Conservation (phyloP, 768 basidiomycete species). For the Lentinula edodes region DNA sequence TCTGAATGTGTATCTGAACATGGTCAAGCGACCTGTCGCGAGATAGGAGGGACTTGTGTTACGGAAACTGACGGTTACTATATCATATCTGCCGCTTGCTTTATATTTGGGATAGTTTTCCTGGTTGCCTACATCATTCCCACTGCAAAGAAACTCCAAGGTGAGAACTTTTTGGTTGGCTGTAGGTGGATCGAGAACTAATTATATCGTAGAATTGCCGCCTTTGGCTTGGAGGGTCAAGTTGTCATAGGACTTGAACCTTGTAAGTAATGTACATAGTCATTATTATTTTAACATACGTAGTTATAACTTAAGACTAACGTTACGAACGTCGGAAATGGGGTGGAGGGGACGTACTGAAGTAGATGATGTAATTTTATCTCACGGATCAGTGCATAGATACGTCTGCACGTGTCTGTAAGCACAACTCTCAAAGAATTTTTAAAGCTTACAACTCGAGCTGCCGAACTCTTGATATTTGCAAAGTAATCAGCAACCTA, state of each 20-base stretch:
- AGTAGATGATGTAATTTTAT: constrained; percentile 1
- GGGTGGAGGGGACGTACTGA: background rate
- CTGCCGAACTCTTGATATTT: background rate
- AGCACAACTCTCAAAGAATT: constrained; percentile 18
- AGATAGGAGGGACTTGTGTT: constrained; percentile 73
- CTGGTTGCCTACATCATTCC: constrained; percentile 77
- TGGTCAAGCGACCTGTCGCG: constrained; percentile 74
- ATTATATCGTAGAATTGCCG: constrained; percentile 48
- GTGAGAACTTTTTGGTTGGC: constrained; percentile 35
- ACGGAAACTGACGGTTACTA: constrained; percentile 92
- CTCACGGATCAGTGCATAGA: background rate
- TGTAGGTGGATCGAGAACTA: background rate
- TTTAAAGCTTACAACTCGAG: constrained; percentile 20
- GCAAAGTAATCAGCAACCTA: constrained; percentile 7
- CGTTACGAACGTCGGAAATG: constrained; percentile 5
- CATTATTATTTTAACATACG: background rate
- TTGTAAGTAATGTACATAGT: background rate
- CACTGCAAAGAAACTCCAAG: constrained; percentile 79
- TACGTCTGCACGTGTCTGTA: constrained; percentile 6
- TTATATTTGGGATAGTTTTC: constrained; percentile 68
- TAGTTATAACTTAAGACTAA: too few species aligned
- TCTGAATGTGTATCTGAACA: constrained; percentile 90
- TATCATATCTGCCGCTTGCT: constrained; percentile 72
- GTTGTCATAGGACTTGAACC: constrained; percentile 12
- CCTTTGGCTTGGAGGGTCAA: constrained; percentile 69